A percentile compares a stretch with the other conserved stretches of the same genome.
These are phyloP conservation scores for Deinandra increscens DNA, from an alignment of 129 eudicot genomes.

Conservation along the genomic window DNA sequence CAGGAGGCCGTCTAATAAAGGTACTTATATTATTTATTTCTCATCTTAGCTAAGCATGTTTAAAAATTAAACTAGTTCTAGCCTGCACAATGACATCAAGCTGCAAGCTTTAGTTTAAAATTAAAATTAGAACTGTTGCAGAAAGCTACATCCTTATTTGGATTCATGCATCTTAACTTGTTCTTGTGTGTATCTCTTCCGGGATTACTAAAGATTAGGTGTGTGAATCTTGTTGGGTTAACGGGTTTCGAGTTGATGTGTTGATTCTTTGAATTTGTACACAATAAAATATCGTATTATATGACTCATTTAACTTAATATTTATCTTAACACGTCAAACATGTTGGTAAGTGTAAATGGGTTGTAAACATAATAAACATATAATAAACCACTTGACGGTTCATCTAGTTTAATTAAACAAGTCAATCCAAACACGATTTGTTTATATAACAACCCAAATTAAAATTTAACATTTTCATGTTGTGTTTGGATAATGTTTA, in stretches of 20 bases:
- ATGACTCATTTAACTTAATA: too few species aligned
- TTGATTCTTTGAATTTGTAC: too few species aligned
- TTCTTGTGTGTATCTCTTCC: too few species aligned
- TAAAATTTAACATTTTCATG: background rate
- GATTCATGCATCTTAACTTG: conserved; percentile 19
- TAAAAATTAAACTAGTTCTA: conserved; percentile 22
- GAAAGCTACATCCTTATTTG: conserved; percentile 25
- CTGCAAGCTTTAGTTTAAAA: conserved; percentile 28
- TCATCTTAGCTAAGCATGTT: conserved; percentile 20
- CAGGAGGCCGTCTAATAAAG: too few species aligned
- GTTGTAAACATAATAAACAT: background rate
- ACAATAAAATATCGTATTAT: too few species aligned
- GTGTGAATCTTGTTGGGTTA: too few species aligned
- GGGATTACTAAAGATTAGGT: too few species aligned
- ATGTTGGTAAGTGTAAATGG: too few species aligned
- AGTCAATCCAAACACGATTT: too few species aligned
- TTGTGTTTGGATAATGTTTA: background rate
- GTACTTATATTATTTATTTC: conserved; percentile 14
- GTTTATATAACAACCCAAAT: background rate
- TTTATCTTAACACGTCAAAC: too few species aligned
- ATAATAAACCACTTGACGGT: background rate
- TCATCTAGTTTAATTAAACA: too few species aligned
- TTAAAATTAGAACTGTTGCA: conserved; percentile 17
- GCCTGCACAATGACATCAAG: conserved; percentile 52
- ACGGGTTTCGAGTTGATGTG: too few species aligned